These are phyloP conservation scores for Barnettozyma populi DNA, from an alignment of 805 yeast species.

Conservation along the genomic window DNA sequence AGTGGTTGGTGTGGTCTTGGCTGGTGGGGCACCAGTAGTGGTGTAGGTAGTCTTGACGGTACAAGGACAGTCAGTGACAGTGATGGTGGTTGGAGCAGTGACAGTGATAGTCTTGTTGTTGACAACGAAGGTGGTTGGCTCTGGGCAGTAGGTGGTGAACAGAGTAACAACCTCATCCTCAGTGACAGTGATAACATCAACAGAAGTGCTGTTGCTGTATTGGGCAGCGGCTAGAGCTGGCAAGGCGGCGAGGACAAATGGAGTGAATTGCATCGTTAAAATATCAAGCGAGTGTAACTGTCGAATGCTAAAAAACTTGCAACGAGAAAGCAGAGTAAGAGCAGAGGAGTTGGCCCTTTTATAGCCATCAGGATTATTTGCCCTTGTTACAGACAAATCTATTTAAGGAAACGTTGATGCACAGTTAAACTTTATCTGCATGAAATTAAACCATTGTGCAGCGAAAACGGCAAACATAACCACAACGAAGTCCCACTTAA, in stretches of 20 bases:
- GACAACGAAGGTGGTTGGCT: conserved; percentile 58
- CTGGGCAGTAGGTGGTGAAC: conserved; percentile 81
- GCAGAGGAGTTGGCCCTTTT: neutral
- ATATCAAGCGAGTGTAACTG: conserved; percentile 5
- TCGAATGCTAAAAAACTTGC: too few relatives aligned
- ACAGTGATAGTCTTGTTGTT: conserved; percentile 69
- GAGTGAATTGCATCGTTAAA: conserved; percentile 9
- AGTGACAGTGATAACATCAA: conserved; percentile 33
- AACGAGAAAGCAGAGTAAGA: neutral
- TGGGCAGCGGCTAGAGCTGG: conserved; percentile 12
- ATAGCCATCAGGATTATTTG: neutral
- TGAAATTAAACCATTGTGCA: neutral
- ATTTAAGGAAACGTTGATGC: neutral
- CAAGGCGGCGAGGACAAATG: conserved; percentile 6
- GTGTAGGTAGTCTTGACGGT: conserved; percentile 41
- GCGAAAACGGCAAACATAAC: neutral
- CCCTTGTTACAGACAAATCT: neutral
- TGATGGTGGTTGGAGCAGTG: conserved; percentile 73
- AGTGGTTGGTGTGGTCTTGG: neutral
- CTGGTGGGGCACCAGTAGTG: neutral
- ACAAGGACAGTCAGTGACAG: conserved; percentile 86
- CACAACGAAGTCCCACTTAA: neutral
- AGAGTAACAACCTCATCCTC: conserved; percentile 30
- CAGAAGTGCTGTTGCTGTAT: conserved; percentile 13
- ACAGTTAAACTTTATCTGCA: conserved; percentile 1